Evolutionary conservation across 2,329 filamentous ascomycete species (phyloP), one percentile per base, ranked within the genome.

Genomic region (Nannizziopsis barbatae): DNA sequence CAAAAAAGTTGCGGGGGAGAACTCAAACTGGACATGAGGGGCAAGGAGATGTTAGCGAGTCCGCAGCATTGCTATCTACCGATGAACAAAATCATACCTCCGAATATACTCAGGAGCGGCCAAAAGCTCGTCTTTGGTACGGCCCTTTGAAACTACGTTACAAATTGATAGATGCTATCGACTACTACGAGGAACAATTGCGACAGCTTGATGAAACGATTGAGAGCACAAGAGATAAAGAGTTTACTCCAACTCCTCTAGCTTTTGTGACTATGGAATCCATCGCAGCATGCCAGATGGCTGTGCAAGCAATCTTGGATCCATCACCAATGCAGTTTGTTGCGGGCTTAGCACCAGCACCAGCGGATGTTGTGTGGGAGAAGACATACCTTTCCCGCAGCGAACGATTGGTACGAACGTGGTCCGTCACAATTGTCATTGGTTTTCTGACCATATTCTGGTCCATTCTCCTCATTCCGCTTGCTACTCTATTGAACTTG

Each of bases 261-360:
- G 93, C 93, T 1, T 95, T 98, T 64, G 86, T 98, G 35, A 96
- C 92, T 0, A 93, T 98, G 87, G 86, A 95, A 68, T 92, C 87
- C 2, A 92, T 95, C 43, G 86, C 89, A 11, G 83, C 89, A 15
- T 80, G 77, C 54, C 92, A 98, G 69, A 95, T 96, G 88, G 86
- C 89, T 18, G 86, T 95, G 38, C 92, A 98, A 66, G 89, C 92
- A 3, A 82, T 94, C 9, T 80, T 98, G 46, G 90, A 96, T 60
- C 88, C 92, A 2, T 83, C 85, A 9, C 92, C 93, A 0, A 82
- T 89, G 50, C 83, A 85, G 52, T 75, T 98, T 5, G 72, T 95
- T 47, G 89, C 90, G 7, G 89, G 87, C 51, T 76, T 84, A 22
- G 89, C 90, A 2, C 92, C 92, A 0, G 81, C 90, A 1, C 92